Evolutionary conservation across 2,329 filamentous ascomycete species (phyloP).

Genomic region (Colletotrichum eremochloae): DNA sequence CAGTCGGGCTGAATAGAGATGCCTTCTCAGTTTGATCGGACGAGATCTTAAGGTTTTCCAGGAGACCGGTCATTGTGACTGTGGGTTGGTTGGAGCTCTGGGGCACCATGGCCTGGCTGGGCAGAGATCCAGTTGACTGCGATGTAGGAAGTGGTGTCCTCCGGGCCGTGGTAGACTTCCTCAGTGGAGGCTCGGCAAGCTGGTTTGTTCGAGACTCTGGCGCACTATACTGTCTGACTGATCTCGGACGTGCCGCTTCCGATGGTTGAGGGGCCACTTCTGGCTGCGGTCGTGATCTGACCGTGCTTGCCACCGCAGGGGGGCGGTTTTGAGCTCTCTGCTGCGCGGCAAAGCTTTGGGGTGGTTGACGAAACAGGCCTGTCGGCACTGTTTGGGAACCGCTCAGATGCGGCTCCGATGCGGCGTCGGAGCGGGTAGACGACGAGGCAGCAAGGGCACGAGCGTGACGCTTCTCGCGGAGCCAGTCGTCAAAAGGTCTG

Average conservation of each 20-base stretch:
- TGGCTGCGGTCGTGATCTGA: slow-evolving; percentile 49
- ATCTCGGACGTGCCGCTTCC: slow-evolving; percentile 31
- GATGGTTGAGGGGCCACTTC: slow-evolving; percentile 29
- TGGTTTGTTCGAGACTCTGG: slow-evolving; percentile 34
- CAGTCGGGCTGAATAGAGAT: slow-evolving; percentile 69
- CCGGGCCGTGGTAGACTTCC: slow-evolving; percentile 25
- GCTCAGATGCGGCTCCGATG: slow-evolving; percentile 53
- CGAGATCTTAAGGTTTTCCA: slow-evolving; percentile 46
- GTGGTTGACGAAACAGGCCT: slow-evolving; percentile 65
- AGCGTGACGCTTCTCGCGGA: slow-evolving; percentile 63
- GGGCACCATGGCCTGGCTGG: slow-evolving; percentile 26
- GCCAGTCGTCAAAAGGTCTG: slow-evolving; percentile 72
- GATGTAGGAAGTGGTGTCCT: slow-evolving; percentile 40
- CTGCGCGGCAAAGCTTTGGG: slow-evolving; percentile 76
- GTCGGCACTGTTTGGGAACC: slow-evolving; percentile 53
- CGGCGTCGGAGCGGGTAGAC: slow-evolving; percentile 36
- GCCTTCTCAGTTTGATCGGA: slow-evolving; percentile 51
- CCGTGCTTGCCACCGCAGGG: slow-evolving; percentile 45
- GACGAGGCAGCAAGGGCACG: slow-evolving; percentile 41
- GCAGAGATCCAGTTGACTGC: slow-evolving; percentile 39
- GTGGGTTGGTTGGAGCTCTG: slow-evolving; percentile 33
- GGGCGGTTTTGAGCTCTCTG: slow-evolving; percentile 71
- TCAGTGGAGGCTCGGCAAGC: slow-evolving; percentile 34
- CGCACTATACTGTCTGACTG: slow-evolving; percentile 39
- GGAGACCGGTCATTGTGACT: slow-evolving; percentile 35